Percentiles rank a stretch among this genome's conserved stretches.
phyloP scores from a whole-genome alignment of 2,329 filamentous ascomycete genomes.

The Pseudogymnoascus sp. region DNA sequence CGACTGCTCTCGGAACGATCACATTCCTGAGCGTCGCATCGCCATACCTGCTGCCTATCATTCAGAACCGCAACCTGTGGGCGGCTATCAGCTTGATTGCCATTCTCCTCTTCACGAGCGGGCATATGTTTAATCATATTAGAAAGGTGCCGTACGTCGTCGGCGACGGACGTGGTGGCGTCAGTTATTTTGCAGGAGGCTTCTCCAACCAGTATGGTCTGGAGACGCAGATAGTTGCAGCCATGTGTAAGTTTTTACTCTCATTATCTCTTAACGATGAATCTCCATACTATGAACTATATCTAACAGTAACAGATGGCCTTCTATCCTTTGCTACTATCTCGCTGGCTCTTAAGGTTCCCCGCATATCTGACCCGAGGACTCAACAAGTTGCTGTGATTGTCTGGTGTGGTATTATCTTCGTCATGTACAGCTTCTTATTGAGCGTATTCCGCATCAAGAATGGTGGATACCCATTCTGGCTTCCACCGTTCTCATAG shows the following conservation, averaged over 20 bases:
- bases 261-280: background rate
- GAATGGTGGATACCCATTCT: conserved; percentile 92
- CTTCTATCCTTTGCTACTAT: conserved; percentile 85
- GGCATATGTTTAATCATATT: conserved; percentile 99
- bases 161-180: conserved; percentile 73
- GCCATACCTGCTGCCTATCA: conserved; percentile 69
- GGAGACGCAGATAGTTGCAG: conserved; percentile 91
- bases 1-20: conserved; percentile 58
- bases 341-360: conserved; percentile 82
- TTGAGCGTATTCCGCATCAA: conserved; percentile 90
- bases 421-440: conserved; percentile 86
- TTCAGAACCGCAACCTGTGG: conserved; percentile 92
- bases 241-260: conserved; percentile 63
- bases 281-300: conserved; percentile 9
- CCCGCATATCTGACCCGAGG: conserved; percentile 70
- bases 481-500: conserved; percentile 70
- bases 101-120: conserved; percentile 87
- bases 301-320: conserved; percentile 45
- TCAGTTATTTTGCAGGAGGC: conserved; percentile 82
- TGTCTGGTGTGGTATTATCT: conserved; percentile 67
- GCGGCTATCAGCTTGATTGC: conserved; percentile 79
- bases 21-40: conserved; percentile 64
- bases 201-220: conserved; percentile 92
- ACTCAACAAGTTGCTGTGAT: conserved; percentile 75
- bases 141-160: conserved; percentile 88